Evolutionary conservation across 1,139 yeast genomes (phyloP), one percentile per base, ranked within the genome.

Genomic region (Taphrina communis): DNA sequence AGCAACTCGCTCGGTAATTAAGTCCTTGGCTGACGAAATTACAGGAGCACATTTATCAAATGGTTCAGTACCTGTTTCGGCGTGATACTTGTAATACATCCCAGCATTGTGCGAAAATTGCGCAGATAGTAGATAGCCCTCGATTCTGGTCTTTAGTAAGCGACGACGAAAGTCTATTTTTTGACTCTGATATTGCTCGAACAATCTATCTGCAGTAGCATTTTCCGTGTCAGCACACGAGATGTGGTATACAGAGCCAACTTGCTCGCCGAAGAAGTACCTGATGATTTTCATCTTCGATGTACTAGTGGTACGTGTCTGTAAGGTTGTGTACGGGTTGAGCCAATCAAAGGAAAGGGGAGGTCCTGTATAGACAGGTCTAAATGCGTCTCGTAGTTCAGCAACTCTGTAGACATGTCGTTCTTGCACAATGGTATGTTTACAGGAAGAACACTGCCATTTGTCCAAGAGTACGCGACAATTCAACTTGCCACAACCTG

Each of bases 101-200:
- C 70, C 63, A 6, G 70, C 70, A 44, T 67, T 62, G 41, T 62
- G 68, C 14, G 70, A 35, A 48, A 61, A 67, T 25, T 67, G 67
- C 11, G 44, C 61, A 14, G 67, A 36, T 25, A 67, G 35, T 9
- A 63, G n/a, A 4, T 59, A 51, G 31, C 55, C 41, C 7, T 46
- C 57, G 12, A 52, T 25, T 19, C 50, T 39, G 17, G 35, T 66
- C 57, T 59, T 51, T 25, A 50, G 52, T 12, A 53, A 60, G 19
- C 52, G 59, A 12, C 69, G 58, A 12, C 51, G 60, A 46, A 66
- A 66, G 31, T 36, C 44, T 35, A 60, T 36, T n/a, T 38, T 50
- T 21, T 25, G 56, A 8, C 39, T 46, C 48, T 66, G 61, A 35
- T 66, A 66, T 6, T 41, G 60, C 35, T 61, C 41, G 7, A 66